phyloP scores from a whole-genome alignment of 2,329 filamentous ascomycete genomes.

The Mycosphaerella arachidis region DNA sequence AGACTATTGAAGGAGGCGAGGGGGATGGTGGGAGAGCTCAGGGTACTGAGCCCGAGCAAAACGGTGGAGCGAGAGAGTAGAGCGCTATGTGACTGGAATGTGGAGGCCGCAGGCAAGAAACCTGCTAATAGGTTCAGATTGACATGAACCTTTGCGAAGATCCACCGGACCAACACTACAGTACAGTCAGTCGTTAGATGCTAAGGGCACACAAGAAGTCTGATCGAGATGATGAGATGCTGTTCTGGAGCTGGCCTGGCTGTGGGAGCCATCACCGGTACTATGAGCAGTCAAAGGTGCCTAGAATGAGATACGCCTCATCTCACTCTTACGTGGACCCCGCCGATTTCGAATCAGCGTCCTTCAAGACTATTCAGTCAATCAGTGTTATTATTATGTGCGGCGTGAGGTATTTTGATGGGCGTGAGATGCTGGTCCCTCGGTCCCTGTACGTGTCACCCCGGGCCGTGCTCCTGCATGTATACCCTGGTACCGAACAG shows the following conservation, averaged over 20 bases:
- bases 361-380: neutral
- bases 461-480: neutral
- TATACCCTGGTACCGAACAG: neutral
- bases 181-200: too few species aligned
- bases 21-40: neutral
- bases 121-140: too few species aligned
- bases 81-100: neutral
- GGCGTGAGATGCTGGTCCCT: too few species aligned
- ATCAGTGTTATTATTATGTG: neutral
- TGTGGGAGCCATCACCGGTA: neutral
- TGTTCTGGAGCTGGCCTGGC: neutral
- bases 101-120: too few species aligned
- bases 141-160: too few species aligned
- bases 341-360: too few species aligned
- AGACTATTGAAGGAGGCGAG: neutral
- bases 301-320: neutral
- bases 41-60: neutral
- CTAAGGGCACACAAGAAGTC: neutral
- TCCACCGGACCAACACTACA: too few species aligned
- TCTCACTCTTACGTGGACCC: neutral
- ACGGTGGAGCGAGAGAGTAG: neutral
- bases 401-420: neutral
- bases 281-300: neutral
- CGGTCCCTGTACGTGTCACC: neutral
- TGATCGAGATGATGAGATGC: neutral